Evolutionary conservation across 2,329 filamentous ascomycete species (phyloP).

Genomic region (Diaporthe sp.): DNA sequence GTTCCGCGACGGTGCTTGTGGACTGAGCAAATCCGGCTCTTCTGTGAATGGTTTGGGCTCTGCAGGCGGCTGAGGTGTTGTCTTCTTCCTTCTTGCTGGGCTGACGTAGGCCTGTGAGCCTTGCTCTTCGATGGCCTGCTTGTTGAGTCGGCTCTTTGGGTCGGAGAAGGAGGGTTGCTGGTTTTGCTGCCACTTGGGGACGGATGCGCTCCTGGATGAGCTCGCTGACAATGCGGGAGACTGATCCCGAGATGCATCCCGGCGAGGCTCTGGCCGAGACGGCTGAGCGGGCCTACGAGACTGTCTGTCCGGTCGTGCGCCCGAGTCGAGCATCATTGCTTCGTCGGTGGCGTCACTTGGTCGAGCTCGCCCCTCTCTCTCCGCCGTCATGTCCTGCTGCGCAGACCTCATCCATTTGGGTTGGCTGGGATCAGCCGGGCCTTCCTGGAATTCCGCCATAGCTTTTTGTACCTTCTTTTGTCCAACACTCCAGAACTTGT

Average conservation of each 20-base stretch:
- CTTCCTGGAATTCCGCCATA: conserved; percentile 83
- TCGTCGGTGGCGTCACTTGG: conserved; percentile 69
- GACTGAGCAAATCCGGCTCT: conserved; percentile 71
- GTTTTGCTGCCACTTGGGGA: conserved; percentile 69
- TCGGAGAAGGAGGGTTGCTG: conserved; percentile 55
- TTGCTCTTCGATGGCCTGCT: conserved; percentile 82
- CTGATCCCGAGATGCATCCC: conserved; percentile 54
- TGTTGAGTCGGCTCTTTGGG: conserved; percentile 72
- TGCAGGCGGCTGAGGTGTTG: conserved; percentile 60
- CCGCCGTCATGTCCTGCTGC: conserved; percentile 55
- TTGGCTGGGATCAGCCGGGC: conserved; percentile 79
- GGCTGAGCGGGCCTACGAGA: conserved; percentile 42
- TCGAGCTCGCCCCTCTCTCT: conserved; percentile 43
- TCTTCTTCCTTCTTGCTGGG: conserved; percentile 81
- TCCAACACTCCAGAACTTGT: conserved; percentile 93
- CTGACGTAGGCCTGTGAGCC: conserved; percentile 87
- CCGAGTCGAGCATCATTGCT: conserved; percentile 82
- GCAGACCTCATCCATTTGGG: conserved; percentile 96
- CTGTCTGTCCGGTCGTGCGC: conserved; percentile 63
- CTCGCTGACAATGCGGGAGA: conserved; percentile 59
- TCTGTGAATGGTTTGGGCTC: conserved; percentile 50
- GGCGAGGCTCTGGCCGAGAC: conserved; percentile 43
- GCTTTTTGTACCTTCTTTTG: conserved; percentile 94
- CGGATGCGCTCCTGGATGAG: conserved; percentile 55
- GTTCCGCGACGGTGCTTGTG: conserved; percentile 50